Base-by-base conservation (phyloP, 2,329 filamentous ascomycete genomes). In the Exophiala calicioides region DNA sequence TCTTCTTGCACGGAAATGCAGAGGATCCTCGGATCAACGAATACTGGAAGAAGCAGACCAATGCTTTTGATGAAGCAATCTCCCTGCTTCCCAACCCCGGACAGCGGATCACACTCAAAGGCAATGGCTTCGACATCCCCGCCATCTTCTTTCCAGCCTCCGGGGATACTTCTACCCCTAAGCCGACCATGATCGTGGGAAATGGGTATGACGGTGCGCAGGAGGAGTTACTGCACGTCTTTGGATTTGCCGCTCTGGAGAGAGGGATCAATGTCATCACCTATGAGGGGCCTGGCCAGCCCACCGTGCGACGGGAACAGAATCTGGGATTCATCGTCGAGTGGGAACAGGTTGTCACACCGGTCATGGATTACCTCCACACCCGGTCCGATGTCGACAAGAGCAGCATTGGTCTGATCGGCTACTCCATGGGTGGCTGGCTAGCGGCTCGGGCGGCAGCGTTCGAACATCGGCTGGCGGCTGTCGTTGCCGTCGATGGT, bases 271-370 rank as follows among this genome's bases (percentile, higher is more conserved):
- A 76, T 41, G 62, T 65, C 21, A 62, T 75, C 7, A 68, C 67
- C 0, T 77, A 72, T 50, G 73, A 76, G 33, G 74, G 73, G 0
- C 73, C 73, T 0, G 73, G 73, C 0, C 73, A 76, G 51, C 63
- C 65, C 3, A 67, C 61, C 0, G 66, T 71, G 2, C 65, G 68
- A 8, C 66, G 73, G 1, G 47, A 67, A 0, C 68, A 76, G 29
- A 55, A 62, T 3, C 34, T 74, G 1, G 70, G 68, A 2, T 76
- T 75, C 53, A 71, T 72, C 13, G 63, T 62, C 0, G 62, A 74
- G 15, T 75, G 72, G 71, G 68, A 72, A 55, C 58, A 47, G 5
- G 71, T 69, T 0, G 60, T 69, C 3, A 66, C 62, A 0, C 70
- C 71, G 0, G 58, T 74, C 1, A 57, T 75, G 0, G 70, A 75